Evolutionary conservation across 2,329 filamentous ascomycete genomes (phyloP).

Genomic region (Aspergillus quadrilineatus): DNA sequence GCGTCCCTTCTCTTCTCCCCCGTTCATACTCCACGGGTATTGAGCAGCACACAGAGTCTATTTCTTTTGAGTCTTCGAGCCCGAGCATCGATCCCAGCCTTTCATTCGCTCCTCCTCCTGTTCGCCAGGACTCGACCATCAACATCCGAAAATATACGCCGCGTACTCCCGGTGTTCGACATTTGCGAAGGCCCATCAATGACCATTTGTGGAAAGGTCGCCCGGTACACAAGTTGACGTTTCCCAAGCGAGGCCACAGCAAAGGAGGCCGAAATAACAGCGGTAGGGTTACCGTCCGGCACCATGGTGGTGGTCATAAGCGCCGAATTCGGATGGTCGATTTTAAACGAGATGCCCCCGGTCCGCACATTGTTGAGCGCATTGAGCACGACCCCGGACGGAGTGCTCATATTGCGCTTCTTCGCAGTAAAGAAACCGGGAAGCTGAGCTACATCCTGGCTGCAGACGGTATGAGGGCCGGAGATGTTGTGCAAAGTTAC

Average conservation of each 20-base stretch:
- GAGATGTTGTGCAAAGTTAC: conserved; percentile 91
- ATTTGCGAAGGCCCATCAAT: conserved; percentile 89
- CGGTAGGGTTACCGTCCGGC: conserved; percentile 82
- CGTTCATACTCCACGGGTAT: conserved; percentile 56
- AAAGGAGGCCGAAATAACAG: conserved; percentile 91
- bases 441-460: conserved; percentile 89
- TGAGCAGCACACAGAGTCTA: conserved; percentile 33
- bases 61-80: conserved; percentile 31
- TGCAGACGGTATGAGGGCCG: conserved; percentile 88
- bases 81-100: conserved; percentile 39
- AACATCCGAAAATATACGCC: conserved; percentile 85
- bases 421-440: conserved; percentile 71
- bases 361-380: conserved; percentile 83
- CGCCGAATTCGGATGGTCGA: conserved; percentile 89
- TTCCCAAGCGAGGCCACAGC: conserved; percentile 85
- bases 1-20: conserved; percentile 44
- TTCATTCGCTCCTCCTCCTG: conserved; percentile 48
- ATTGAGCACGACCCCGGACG: conserved; percentile 96
- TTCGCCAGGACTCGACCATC: conserved; percentile 42
- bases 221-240: conserved; percentile 77
- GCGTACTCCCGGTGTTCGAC: conserved; percentile 85
- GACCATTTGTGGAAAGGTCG: conserved; percentile 96
- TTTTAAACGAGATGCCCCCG: conserved; percentile 74
- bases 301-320: conserved; percentile 89
- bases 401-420: conserved; percentile 85